Conservation (phyloP, 2,329 filamentous ascomycete species). For the Fusarium sp. region DNA sequence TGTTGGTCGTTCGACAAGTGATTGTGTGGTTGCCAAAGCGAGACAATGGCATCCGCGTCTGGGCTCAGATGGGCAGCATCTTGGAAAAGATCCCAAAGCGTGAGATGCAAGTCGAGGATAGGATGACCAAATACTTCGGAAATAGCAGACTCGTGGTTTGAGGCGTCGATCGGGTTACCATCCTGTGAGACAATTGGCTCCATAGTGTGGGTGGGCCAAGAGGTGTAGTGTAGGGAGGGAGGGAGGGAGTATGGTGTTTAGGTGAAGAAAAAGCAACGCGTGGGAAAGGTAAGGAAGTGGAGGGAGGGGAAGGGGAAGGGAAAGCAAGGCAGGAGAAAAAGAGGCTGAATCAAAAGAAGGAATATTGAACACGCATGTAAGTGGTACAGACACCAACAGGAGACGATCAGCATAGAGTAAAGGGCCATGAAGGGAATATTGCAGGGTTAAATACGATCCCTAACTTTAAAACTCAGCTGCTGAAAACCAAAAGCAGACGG, state of each 20-base stretch:
- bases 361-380: slow-evolving; percentile 27
- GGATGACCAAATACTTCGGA: slow-evolving; percentile 44
- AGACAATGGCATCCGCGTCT: slow-evolving; percentile 49
- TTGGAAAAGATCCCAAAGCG: slow-evolving; percentile 48
- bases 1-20: not conserved
- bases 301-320: not conserved
- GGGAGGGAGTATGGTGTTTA: not conserved
- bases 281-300: not conserved
- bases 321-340: not conserved
- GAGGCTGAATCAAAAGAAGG: slow-evolving; percentile 33
- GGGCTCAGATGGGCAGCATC: slow-evolving; percentile 42
- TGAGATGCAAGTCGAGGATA: slow-evolving; percentile 42
- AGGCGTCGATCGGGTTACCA: not conserved
- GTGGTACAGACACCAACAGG: slow-evolving; percentile 22
- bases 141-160: not conserved
- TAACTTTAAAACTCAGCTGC: not conserved
- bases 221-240: not conserved
- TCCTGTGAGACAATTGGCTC: slow-evolving; percentile 15
- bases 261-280: not conserved
- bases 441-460: slow-evolving; percentile 36
- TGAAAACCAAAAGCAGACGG: not conserved
- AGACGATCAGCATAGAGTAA: not conserved
- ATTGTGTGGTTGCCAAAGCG: slow-evolving; percentile 45
- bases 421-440: slow-evolving; percentile 5
- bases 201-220: slow-evolving; percentile 13